A percentile compares a stretch with the other conserved stretches of the same genome.
Evolutionary conservation across 148 eudicot genomes (phyloP).

Genomic region (Fagopyrum tataricum): DNA sequence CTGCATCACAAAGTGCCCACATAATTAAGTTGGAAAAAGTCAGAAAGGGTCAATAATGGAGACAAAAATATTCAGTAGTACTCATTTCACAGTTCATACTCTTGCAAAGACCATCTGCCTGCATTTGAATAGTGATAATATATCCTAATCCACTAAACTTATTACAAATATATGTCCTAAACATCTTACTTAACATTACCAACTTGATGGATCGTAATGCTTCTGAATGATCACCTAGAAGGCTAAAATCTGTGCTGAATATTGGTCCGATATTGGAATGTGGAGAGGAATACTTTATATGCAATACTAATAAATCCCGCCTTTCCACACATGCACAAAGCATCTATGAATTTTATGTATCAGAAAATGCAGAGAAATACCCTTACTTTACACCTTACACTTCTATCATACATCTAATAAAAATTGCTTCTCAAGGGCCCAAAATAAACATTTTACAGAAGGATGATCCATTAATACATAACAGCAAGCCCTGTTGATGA

Average conservation of each 20-base stretch:
- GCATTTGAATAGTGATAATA: background rate
- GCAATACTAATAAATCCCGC: background rate
- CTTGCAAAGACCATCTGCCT: background rate
- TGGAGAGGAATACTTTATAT: background rate
- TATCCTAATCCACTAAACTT: background rate
- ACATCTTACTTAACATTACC: background rate
- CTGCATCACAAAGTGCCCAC: constrained; percentile 35
- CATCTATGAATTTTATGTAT: background rate
- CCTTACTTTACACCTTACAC: background rate
- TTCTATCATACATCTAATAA: background rate
- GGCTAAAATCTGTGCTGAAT: background rate
- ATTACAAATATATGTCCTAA: background rate
- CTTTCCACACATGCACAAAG: background rate
- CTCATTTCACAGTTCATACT: background rate
- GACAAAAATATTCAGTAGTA: background rate
- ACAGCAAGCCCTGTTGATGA: background rate
- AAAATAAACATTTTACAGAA: background rate
- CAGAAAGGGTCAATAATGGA: background rate
- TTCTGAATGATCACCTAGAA: background rate
- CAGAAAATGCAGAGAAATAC: background rate
- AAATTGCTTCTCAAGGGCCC: background rate
- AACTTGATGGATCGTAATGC: background rate
- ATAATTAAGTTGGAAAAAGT: constrained; percentile 3
- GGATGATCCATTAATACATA: background rate
- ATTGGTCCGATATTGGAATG: background rate